Percentiles rank a stretch among this genome's conserved stretches.
These are phyloP conservation scores for Fusarium annulatum DNA, from an alignment of 2,329 filamentous ascomycete genomes.

Conservation along the genomic window DNA sequence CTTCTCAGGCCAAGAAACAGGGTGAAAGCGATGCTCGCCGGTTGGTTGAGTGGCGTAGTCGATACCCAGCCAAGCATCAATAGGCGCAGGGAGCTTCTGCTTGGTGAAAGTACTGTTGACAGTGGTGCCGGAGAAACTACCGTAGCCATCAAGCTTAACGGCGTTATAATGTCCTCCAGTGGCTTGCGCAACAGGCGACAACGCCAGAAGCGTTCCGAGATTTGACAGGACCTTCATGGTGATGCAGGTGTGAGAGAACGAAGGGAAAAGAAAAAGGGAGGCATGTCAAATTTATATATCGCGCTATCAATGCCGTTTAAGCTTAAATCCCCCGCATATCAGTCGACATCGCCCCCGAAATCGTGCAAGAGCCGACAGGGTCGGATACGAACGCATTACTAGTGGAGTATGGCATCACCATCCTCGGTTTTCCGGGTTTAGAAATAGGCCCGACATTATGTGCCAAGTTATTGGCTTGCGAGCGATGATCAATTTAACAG, in stretches of 20 bases:
- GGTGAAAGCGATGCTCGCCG: slow-evolving; percentile 54
- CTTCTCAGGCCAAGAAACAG: slow-evolving; percentile 53
- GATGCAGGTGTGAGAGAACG: background rate
- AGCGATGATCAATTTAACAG: background rate
- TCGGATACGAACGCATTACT: background rate
- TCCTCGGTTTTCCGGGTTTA: background rate
- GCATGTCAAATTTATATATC: background rate
- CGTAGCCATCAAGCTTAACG: slow-evolving; percentile 33
- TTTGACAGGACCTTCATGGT: slow-evolving; percentile 31
- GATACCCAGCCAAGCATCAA: slow-evolving; percentile 61
- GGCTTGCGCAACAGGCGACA: slow-evolving; percentile 14
- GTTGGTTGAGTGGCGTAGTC: slow-evolving; percentile 58
- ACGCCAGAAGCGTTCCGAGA: slow-evolving; percentile 24
- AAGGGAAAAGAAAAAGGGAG: accelerated
- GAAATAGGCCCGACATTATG: background rate
- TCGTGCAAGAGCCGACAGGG: background rate
- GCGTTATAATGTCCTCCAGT: slow-evolving; percentile 6
- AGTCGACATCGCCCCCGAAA: background rate
- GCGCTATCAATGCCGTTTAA: background rate
- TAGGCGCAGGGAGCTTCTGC: slow-evolving; percentile 29
- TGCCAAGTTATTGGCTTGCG: background rate
- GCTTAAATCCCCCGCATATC: background rate
- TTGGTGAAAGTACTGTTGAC: slow-evolving; percentile 32
- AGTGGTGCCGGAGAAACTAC: slow-evolving; percentile 34
- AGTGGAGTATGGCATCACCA: slow-evolving; percentile 22